Conservation (phyloP, 768 basidiomycete genomes). For the Amanita polypyramis region DNA sequence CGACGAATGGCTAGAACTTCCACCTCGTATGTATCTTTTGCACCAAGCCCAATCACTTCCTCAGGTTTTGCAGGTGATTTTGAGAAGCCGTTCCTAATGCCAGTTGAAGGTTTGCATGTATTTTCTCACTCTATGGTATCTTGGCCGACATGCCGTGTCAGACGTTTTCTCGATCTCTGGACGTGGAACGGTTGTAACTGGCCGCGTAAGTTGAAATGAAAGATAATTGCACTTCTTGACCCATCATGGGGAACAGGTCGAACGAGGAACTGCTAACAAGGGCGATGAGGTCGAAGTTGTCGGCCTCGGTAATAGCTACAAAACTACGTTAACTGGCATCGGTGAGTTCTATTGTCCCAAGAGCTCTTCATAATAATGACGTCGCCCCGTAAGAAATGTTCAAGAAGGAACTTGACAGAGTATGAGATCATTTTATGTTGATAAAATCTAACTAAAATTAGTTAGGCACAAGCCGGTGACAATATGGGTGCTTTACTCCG, state of each 20-base stretch:
- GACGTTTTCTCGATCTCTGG: conserved; percentile 98
- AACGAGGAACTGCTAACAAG: conserved; percentile 86
- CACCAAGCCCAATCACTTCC: neutral
- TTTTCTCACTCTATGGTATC: neutral
- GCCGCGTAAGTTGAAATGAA: conserved; percentile 49
- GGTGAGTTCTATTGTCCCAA: conserved; percentile 31
- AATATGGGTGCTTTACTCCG: conserved; percentile 98
- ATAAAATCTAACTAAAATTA: conserved; percentile 1
- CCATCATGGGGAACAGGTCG: conserved; percentile 41
- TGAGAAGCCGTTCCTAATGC: conserved; percentile 96
- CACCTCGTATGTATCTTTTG: conserved; percentile 51
- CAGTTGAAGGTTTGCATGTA: conserved; percentile 61
- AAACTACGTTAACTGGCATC: conserved; percentile 93
- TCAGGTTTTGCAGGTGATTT: conserved; percentile 61
- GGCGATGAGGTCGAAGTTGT: conserved; percentile 91
- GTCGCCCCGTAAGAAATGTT: conserved; percentile 74
- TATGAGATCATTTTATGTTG: conserved; percentile 21
- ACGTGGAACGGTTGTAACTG: conserved; percentile 95
- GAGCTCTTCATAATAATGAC: neutral
- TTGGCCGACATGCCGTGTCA: conserved; percentile 10
- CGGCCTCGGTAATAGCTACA: conserved; percentile 71
- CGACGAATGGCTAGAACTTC: conserved; percentile 92
- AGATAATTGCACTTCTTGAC: neutral
- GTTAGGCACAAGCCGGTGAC: conserved; percentile 90
- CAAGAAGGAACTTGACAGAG: conserved; percentile 97